Conservation (phyloP, 2,329 filamentous ascomycete genomes). For the Fusarium oxysporum region DNA sequence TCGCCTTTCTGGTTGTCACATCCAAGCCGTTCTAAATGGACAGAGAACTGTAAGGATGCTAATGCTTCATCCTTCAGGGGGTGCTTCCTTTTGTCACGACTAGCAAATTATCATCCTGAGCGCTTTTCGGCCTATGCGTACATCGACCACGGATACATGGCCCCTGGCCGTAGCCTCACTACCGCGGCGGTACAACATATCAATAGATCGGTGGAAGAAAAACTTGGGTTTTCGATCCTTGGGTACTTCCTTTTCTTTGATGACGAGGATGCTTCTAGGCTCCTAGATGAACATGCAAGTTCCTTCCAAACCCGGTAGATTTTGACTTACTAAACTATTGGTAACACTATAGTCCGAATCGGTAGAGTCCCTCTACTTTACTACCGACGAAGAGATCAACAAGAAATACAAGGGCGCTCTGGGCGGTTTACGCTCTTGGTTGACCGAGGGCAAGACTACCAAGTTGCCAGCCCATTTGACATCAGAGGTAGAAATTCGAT, state of each 20-base stretch:
- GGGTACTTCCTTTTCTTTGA: neutral
- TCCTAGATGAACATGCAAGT: neutral
- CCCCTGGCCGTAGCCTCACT: neutral
- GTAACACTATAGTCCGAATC: neutral
- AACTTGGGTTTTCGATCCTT: neutral
- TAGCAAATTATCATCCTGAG: neutral
- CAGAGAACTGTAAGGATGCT: fast-evolving
- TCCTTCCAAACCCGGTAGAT: fast-evolving
- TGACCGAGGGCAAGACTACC: neutral
- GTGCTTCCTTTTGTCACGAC: neutral
- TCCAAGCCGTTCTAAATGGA: fast-evolving
- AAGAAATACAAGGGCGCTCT: neutral
- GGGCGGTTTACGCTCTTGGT: neutral
- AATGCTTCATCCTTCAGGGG: fast-evolving
- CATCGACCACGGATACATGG: neutral
- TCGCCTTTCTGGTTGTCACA: fast-evolving
- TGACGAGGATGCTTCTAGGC: neutral
- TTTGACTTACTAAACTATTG: neutral
- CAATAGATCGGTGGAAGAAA: neutral
- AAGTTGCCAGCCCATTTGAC: neutral
- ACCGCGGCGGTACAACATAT: fast-evolving
- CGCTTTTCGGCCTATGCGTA: neutral
- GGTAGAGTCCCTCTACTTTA: neutral
- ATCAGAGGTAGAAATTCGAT: neutral
- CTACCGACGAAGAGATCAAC: neutral